Evolutionary conservation across 83 land plant genomes (phyloP), one percentile per base, ranked within the genome.

Genomic region (Picea abies): DNA sequence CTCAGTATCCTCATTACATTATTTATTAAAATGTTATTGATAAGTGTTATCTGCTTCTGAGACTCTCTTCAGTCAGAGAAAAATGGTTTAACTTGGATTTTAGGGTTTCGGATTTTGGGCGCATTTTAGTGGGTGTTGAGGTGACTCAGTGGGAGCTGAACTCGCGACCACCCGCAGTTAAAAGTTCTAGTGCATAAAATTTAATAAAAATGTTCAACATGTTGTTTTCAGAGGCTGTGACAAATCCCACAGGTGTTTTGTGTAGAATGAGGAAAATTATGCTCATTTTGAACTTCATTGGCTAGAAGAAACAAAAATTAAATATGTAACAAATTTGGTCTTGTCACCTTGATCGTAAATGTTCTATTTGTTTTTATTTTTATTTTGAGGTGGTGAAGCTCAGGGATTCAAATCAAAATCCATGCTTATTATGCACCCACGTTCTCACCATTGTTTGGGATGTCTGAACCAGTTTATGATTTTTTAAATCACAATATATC

Each of bases 51-150:
- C 19, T 73, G 25, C 0, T 9, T 73, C 29, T 52, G 56, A 47
- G 47, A 10, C 12, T 73, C 25, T 9, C 22, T 73, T 47, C 47
- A 10, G 25, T n/a, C 4, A 44, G 58, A 52, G 17, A n/a, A 10
- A 44, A 73, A 20, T 41, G 37, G 47, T 70, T 70, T 70, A 41
- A 5, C 12, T 14, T 73, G 52, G 60, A 73, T 41, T 4, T 44
- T 73, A 70, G 44, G 77, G 77, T 44, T 73, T 47, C 39, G 77
- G 77, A 20, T 44, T 41, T 73, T 73, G 22, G 29, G 29, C 23
- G 4, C 4, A 16, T 73, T 41, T 47, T n/a, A 0, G 16, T 71
- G 9, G 19, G 11, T 11, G n/a, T 3, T 11, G 56, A n/a, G 17
- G 26, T 6, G 56, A 73, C 5, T 22, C 56, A 4, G 14, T 12